A percentile compares a stretch with the other conserved stretches of the same genome.
Conservation (phyloP, 2,329 filamentous ascomycete genomes). For the Xylaria sp. region DNA sequence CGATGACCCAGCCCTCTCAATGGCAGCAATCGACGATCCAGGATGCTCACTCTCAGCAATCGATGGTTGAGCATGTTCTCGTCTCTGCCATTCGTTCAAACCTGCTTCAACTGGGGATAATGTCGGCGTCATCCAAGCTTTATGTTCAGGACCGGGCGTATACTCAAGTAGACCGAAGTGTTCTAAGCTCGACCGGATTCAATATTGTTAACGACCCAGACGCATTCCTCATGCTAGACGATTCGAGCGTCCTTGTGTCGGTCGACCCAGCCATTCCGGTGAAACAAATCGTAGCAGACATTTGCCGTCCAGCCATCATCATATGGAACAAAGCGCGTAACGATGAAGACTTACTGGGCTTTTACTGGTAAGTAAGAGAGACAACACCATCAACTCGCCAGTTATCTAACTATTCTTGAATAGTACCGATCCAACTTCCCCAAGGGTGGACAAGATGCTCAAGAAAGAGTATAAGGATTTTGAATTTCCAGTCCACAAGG, state of each 20-base stretch:
- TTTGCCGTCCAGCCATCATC: constrained; percentile 8
- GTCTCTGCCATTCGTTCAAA: background rate
- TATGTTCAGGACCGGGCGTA: background rate
- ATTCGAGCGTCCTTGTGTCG: background rate
- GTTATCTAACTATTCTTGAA: background rate
- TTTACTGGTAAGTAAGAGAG: background rate
- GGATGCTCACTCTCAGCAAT: background rate
- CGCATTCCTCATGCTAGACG: background rate
- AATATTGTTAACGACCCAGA: background rate
- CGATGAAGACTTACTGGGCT: too few relatives aligned
- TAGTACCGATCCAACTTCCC: constrained; percentile 6
- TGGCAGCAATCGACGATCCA: too few relatives aligned
- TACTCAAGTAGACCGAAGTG: background rate
- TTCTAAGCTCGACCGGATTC: background rate
- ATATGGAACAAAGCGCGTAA: background rate
- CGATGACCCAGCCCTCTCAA: background rate
- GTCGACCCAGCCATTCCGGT: background rate
- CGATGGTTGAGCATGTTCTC: background rate
- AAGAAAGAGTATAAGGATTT: constrained; percentile 4
- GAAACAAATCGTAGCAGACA: constrained; percentile 4
- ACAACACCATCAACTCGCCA: background rate
- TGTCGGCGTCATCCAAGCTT: background rate
- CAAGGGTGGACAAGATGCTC: constrained; percentile 15
- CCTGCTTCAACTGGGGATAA: background rate
- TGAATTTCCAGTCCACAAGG: constrained; percentile 9